Evolutionary conservation across 495 filamentous ascomycete species (phyloP).

Genomic region (Aspergillus ellipticus): DNA sequence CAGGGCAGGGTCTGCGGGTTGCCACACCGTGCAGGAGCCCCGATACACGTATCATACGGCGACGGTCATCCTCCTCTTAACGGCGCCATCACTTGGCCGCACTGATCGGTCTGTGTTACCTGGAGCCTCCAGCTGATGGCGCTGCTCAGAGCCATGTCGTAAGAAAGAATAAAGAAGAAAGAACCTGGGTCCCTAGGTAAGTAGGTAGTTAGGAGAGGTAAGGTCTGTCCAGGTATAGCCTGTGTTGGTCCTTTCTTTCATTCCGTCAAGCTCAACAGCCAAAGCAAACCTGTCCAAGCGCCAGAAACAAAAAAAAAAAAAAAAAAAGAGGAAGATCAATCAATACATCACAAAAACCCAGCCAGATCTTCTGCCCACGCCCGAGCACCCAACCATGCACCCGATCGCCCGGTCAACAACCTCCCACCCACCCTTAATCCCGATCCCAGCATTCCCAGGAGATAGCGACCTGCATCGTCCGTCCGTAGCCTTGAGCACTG

Average conservation of each 20-base stretch:
- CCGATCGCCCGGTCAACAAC: slow-evolving; percentile 6
- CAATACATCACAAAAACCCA: background rate
- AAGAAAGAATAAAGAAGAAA: background rate
- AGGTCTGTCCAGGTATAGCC: no score
- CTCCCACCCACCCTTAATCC: background rate
- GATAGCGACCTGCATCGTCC: background rate
- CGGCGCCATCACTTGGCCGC: background rate
- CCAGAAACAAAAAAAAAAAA: background rate
- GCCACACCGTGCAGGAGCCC: background rate
- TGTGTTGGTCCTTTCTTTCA: no score
- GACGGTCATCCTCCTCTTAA: background rate
- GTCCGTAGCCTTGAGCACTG: no score
- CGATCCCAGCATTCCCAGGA: slow-evolving; percentile 1
- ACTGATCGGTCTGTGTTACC: background rate
- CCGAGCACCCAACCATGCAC: slow-evolving; percentile 1
- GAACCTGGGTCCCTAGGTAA: no score
- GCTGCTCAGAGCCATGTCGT: background rate
- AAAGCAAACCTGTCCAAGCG: no score
- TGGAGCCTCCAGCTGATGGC: background rate
- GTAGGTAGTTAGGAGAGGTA: no score
- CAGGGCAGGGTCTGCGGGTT: background rate
- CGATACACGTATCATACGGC: background rate
- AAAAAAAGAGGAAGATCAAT: background rate
- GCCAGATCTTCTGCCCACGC: background rate
- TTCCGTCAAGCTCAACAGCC: no score